Percentiles rank a stretch among this genome's conserved stretches.
Conservation (phyloP, 768 basidiomycete species). For the Naganishia vaughanmartiniae region DNA sequence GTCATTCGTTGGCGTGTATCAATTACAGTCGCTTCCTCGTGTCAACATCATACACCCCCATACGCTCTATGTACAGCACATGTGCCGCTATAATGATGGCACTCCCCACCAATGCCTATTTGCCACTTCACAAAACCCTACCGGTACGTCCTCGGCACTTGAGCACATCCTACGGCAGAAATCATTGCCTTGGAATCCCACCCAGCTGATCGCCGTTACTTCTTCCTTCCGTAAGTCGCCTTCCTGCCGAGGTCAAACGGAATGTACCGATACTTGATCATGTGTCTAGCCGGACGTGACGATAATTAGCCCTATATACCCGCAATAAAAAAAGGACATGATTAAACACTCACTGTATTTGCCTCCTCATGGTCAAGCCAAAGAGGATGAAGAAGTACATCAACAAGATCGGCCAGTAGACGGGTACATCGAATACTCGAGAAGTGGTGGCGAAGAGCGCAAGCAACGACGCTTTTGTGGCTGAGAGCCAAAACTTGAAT, state of each 20-base stretch:
- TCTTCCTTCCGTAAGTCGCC: constrained; percentile 67
- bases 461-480: constrained; percentile 81
- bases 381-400: constrained; percentile 96
- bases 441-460: constrained; percentile 78
- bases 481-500: constrained; percentile 68
- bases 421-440: constrained; percentile 86
- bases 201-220: constrained; percentile 17
- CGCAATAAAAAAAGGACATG: constrained; percentile 21
- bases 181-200: too few relatives aligned
- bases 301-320: constrained; percentile 5
- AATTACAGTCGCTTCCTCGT: too few relatives aligned
- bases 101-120: not conserved
- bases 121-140: not conserved
- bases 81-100: not conserved
- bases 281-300: constrained; percentile 64
- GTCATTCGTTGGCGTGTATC: not conserved
- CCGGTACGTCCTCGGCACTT: not conserved
- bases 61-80: not conserved
- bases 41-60: not conserved
- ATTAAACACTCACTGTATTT: constrained; percentile 78
- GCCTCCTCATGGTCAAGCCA: constrained; percentile 88
- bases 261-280: constrained; percentile 97
- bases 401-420: constrained; percentile 98
- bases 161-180: not conserved
- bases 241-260: constrained; percentile 96